phyloP scores from a whole-genome alignment of 805 yeast species.

The Kockiozyma suomiensis region DNA sequence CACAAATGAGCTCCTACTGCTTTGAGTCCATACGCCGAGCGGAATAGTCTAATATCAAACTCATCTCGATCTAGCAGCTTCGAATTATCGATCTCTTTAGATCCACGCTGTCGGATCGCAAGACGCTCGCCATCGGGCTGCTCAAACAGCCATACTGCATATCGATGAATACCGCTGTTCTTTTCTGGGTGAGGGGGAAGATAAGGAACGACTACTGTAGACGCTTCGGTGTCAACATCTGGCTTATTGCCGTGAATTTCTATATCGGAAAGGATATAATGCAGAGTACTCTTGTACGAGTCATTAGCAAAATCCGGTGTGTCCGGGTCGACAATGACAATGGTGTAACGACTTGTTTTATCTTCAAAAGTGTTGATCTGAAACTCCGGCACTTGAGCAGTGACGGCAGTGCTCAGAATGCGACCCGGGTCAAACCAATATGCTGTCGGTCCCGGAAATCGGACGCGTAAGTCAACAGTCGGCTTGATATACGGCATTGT shows the following conservation, averaged over 20 bases:
- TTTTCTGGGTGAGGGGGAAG: slow-evolving; percentile 87
- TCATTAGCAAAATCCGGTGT: slow-evolving; percentile 75
- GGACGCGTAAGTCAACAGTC: slow-evolving; percentile 68
- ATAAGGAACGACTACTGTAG: slow-evolving; percentile 59
- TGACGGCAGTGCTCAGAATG: slow-evolving; percentile 69
- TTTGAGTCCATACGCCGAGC: slow-evolving; percentile 54
- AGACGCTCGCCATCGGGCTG: slow-evolving; percentile 49
- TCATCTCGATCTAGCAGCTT: slow-evolving; percentile 46
- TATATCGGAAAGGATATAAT: slow-evolving; percentile 26
- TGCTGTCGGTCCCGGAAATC: slow-evolving; percentile 64
- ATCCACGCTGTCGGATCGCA: slow-evolving; percentile 23
- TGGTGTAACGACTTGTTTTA: slow-evolving; percentile 64
- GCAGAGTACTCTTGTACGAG: slow-evolving; percentile 68
- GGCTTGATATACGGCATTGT: slow-evolving; percentile 90
- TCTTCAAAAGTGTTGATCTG: slow-evolving; percentile 71
- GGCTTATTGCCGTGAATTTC: slow-evolving; percentile 38
- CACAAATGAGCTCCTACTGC: slow-evolving; percentile 92
- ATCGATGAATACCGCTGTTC: slow-evolving; percentile 80
- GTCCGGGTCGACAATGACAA: slow-evolving; percentile 88
- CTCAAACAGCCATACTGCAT: slow-evolving; percentile 86
- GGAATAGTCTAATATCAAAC: slow-evolving; percentile 77
- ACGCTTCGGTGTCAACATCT: slow-evolving; percentile 41
- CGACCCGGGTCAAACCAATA: slow-evolving; percentile 81
- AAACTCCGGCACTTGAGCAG: slow-evolving; percentile 74
- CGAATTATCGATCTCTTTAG: slow-evolving; percentile 9